phyloP scores from a whole-genome alignment of 2,329 filamentous ascomycete species.

The Davidsoniella virescens region DNA sequence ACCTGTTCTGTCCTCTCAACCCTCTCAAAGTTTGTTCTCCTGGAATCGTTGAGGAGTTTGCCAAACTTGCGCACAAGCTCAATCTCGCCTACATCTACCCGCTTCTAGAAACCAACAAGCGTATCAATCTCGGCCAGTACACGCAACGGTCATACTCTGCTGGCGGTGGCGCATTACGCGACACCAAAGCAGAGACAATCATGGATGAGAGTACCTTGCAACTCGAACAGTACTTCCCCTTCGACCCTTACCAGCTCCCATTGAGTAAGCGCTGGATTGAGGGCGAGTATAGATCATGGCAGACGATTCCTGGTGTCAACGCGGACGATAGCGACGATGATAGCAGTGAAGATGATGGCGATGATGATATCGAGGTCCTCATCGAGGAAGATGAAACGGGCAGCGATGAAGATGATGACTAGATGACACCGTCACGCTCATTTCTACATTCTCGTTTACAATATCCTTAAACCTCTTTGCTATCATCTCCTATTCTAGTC shows the following conservation, averaged over 20 bases:
- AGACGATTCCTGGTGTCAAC: slow-evolving; percentile 53
- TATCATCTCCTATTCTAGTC: too few species aligned
- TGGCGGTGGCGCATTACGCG: slow-evolving; percentile 25
- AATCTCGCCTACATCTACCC: slow-evolving; percentile 81
- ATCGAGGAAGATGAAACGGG: slow-evolving; percentile 34
- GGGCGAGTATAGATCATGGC: slow-evolving; percentile 69
- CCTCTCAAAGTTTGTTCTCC: slow-evolving; percentile 90
- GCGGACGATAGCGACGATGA: slow-evolving; percentile 38
- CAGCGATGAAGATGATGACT: slow-evolving; percentile 25
- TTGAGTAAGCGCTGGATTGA: slow-evolving; percentile 78
- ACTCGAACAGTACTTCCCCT: slow-evolving; percentile 89
- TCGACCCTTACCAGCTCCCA: slow-evolving; percentile 88
- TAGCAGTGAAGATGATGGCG: slow-evolving; percentile 32
- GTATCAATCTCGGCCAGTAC: slow-evolving; percentile 61
- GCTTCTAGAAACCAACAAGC: slow-evolving; percentile 82
- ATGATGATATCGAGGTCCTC: slow-evolving; percentile 27
- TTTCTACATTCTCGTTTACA: too few species aligned
- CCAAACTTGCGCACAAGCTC: slow-evolving; percentile 70
- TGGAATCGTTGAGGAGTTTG: slow-evolving; percentile 80
- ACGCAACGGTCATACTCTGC: slow-evolving; percentile 37
- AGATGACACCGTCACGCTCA: too few species aligned
- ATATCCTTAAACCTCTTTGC: too few species aligned
- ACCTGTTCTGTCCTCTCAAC: slow-evolving; percentile 80
- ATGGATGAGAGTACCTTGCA: slow-evolving; percentile 62
- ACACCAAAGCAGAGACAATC: slow-evolving; percentile 11